phyloP scores from a whole-genome alignment of 257 asterid species.

The Nicotiana tomentosiformis region DNA sequence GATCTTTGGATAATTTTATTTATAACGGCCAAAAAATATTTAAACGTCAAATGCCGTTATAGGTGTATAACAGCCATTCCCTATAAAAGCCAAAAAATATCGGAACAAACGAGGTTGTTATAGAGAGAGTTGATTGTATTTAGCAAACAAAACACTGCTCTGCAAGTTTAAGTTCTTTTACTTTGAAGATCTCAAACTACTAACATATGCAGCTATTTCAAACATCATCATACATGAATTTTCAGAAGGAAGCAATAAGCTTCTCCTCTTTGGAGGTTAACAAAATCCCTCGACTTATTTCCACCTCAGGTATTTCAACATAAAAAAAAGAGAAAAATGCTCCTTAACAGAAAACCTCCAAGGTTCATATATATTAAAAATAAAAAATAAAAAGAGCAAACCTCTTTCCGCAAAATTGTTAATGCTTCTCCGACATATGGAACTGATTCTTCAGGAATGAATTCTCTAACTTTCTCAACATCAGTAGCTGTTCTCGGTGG shows the following conservation, averaged over 20 bases:
- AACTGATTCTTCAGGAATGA: conserved; percentile 79
- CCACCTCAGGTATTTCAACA: background rate
- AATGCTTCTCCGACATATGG: conserved; percentile 98
- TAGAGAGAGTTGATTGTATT: too few relatives aligned
- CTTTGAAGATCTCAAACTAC: background rate
- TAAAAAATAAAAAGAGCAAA: conserved; percentile 15
- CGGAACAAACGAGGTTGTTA: too few relatives aligned
- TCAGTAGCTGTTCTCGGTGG: conserved; percentile 58
- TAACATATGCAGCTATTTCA: background rate
- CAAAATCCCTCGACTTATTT: background rate
- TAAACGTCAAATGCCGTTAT: too few relatives aligned
- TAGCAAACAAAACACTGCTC: too few relatives aligned
- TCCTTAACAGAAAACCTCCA: background rate
- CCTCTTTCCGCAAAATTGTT: conserved; percentile 89
- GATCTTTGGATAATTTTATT: too few relatives aligned
- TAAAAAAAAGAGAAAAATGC: background rate
- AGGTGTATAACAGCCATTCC: too few relatives aligned
- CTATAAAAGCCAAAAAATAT: too few relatives aligned
- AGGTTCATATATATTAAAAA: background rate
- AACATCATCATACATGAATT: background rate
- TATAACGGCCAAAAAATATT: too few relatives aligned
- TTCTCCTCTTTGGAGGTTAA: background rate
- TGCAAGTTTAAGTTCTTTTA: background rate
- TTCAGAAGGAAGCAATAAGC: background rate
- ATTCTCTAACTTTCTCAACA: conserved; percentile 84